These are phyloP conservation scores for Phytophthora sp. DNA, from an alignment of 352 stramenopile genomes.

Conservation along the genomic window DNA sequence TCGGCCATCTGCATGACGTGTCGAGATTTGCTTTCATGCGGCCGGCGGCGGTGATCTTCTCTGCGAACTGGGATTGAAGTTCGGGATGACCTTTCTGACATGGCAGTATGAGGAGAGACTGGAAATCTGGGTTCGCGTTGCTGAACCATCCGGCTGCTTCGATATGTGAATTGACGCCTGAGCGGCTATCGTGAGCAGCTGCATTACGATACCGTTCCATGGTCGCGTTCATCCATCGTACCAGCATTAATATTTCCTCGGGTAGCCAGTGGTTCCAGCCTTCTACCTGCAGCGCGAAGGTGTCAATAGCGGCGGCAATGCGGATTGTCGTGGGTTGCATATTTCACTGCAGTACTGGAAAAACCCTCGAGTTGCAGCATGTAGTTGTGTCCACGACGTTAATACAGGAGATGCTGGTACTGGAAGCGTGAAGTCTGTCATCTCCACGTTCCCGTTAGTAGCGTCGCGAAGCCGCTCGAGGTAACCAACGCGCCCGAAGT, in stretches of 20 bases:
- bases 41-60: neutral
- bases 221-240: neutral
- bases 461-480: neutral
- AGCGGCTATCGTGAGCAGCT: neutral
- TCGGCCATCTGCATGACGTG: neutral
- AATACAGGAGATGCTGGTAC: neutral
- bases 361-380: neutral
- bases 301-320: neutral
- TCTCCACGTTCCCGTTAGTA: neutral
- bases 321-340: neutral
- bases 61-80: neutral
- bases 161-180: neutral
- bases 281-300: conserved; percentile 35
- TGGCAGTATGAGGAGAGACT: neutral
- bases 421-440: neutral
- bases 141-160: neutral
- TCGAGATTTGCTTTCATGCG: neutral
- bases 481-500: neutral
- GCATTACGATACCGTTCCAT: conserved; percentile 1
- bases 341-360: conserved; percentile 1
- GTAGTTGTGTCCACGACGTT: neutral
- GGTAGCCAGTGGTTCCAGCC: conserved; percentile 1
- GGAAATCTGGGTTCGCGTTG: neutral
- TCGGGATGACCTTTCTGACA: neutral
- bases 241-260: neutral